phyloP scores from a whole-genome alignment of 768 basidiomycete genomes.

The Sistotremastrum suecicum region DNA sequence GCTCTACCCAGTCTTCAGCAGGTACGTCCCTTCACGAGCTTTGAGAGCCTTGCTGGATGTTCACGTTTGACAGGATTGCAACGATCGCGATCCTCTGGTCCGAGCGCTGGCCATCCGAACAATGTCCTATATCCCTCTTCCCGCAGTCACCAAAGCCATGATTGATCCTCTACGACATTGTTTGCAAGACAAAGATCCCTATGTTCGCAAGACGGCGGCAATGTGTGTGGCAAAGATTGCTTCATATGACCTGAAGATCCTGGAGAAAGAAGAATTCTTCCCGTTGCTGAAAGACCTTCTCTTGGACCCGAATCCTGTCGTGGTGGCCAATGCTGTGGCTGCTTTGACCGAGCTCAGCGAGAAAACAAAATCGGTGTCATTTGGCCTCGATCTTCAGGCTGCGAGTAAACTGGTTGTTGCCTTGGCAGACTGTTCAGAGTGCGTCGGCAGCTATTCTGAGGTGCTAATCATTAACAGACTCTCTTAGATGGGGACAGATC shows the following conservation, averaged over 20 bases:
- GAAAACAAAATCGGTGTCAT: constrained; percentile 84
- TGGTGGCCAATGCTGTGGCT: constrained; percentile 94
- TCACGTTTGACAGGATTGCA: constrained; percentile 58
- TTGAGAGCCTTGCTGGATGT: constrained; percentile 2
- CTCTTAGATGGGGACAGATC: constrained; percentile 88
- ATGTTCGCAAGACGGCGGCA: constrained; percentile 96
- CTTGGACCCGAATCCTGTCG: constrained; percentile 89
- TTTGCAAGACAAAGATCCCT: constrained; percentile 88
- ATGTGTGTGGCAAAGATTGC: constrained; percentile 97
- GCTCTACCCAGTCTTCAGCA: constrained; percentile 87
- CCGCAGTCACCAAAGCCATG: constrained; percentile 72
- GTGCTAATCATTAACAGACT: constrained; percentile 6
- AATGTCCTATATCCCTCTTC: constrained; percentile 97
- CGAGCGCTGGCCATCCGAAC: constrained; percentile 95
- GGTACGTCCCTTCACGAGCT: constrained; percentile 27
- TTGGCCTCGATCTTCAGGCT: constrained; percentile 75
- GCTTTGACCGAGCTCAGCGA: constrained; percentile 96
- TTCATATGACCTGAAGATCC: constrained; percentile 69
- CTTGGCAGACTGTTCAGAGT: constrained; percentile 95
- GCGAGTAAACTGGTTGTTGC: constrained; percentile 87
- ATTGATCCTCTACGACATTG: constrained; percentile 85
- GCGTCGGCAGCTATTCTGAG: constrained; percentile 15
- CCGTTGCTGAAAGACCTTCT: constrained; percentile 83
- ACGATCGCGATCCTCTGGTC: constrained; percentile 91
- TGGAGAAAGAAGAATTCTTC: constrained; percentile 85